Evolutionary conservation across 73 alveolate genomes (phyloP), one percentile per base, ranked within the genome.

Genomic region (Paramecium caudatum): DNA sequence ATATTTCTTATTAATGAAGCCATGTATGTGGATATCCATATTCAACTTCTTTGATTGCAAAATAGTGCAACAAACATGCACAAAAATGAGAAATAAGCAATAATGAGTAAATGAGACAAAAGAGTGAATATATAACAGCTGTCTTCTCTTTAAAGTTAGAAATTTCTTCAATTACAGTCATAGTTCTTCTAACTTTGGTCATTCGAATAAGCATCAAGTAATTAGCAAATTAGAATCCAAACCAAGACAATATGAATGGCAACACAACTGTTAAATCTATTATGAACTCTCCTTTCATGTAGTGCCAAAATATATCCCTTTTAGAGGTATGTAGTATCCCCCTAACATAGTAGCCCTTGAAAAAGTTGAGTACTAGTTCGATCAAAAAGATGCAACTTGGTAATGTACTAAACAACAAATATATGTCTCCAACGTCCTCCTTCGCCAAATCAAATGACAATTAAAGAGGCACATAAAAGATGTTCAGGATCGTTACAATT

Each of bases 1-100:
- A 19, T 37, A 74, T 74, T 19, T 47, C 46, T 74, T 74, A 15
- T 27, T 30, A 30, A 43, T 74, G 88, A 4, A 74, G 32, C 88
- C 88, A 74, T 0, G 88, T 74, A 13, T 74, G 47, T 12, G 62
- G 2, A 5, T 36, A 74, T 21, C 88, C 88, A 12, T 74, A 19
- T n/a, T 74, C 88, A 1, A 74, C 47, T 74, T 74, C 88, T 6
- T 21, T 15, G 8, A 41, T 23, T n/a, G 69, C 88, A 39, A 74
- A 37, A 13, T 74, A 74, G 43, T 74, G 88, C 36, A 74, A 74
- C 9, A 74, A 74, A 74, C 88, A 74, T 2, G 88, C 88, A 74
- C 88, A 74, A 21, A 74, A 74, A 74, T 74, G 88, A 45, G 69
- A 41, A 23, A 74, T 74, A 17, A 74, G 19, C 12, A 74, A 74